These are phyloP conservation scores for Boechera retrofracta DNA, from an alignment of 345 rosid genomes.

Conservation along the genomic window DNA sequence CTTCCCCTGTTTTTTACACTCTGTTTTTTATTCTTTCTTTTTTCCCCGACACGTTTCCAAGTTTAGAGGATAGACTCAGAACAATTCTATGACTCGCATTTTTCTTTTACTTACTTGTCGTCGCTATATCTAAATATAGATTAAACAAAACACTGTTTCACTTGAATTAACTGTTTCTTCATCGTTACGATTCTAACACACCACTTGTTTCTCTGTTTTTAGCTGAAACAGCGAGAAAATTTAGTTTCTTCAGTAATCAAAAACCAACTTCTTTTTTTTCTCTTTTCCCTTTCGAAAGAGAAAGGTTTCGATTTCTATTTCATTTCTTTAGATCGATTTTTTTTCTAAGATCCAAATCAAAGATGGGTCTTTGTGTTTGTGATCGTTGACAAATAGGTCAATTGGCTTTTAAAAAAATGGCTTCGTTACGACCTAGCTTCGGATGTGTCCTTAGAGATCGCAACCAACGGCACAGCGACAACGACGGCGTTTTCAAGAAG, in stretches of 20 bases:
- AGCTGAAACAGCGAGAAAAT: constrained; percentile 19
- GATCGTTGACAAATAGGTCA: background rate
- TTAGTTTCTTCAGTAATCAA: constrained; percentile 26
- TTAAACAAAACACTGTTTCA: constrained; percentile 33
- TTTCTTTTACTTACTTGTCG: constrained; percentile 24
- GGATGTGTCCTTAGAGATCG: constrained; percentile 66
- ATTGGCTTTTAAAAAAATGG: constrained; percentile 47
- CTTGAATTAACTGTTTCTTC: constrained; percentile 35
- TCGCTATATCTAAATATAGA: constrained; percentile 2
- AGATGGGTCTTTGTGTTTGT: constrained; percentile 28
- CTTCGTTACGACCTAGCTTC: constrained; percentile 56
- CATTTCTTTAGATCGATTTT: background rate
- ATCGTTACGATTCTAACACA: constrained; percentile 20
- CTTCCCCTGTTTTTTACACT: constrained; percentile 19
- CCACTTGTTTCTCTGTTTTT: constrained; percentile 41
- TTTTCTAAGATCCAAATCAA: constrained; percentile 11
- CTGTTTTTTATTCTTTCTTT: constrained; percentile 30
- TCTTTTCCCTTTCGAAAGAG: background rate
- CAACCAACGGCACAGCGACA: constrained; percentile 37
- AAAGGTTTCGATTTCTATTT: constrained; percentile 3
- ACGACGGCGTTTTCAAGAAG: constrained; percentile 50
- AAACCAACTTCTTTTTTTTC: background rate
- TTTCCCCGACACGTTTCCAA: constrained; percentile 38
- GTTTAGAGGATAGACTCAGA: constrained; percentile 34
- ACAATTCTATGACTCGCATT: constrained; percentile 8